Evolutionary conservation across 371 early-diverging fungal species (phyloP).

Genomic region (Chytridium lagenaria): DNA sequence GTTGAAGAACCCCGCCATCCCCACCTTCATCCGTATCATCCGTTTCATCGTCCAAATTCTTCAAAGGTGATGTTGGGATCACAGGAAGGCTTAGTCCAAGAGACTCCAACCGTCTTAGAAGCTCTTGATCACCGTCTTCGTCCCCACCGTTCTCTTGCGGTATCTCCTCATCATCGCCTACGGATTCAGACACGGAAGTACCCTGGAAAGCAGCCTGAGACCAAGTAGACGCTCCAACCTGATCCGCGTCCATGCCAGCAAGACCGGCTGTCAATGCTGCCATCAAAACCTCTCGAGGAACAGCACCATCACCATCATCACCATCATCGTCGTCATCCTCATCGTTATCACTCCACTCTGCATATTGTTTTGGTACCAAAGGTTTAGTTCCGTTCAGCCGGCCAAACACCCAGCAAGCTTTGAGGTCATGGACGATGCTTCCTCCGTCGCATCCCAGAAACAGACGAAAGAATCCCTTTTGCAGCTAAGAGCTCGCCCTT

Average conservation of each 20-base stretch:
- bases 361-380: neutral
- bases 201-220: neutral
- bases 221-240: neutral
- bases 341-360: neutral
- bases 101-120: neutral
- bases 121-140: neutral
- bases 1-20: too few species aligned
- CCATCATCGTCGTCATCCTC: constrained; percentile 8
- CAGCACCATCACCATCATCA: neutral
- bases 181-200: neutral
- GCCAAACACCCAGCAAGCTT: neutral
- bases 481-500: neutral
- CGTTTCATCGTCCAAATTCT: constrained; percentile 1
- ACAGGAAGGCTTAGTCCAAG: neutral
- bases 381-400: neutral
- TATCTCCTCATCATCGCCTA: neutral
- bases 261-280: constrained; percentile 13
- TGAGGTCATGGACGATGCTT: neutral
- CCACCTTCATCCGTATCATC: neutral
- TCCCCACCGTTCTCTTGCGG: neutral
- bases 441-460: too few species aligned
- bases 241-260: constrained; percentile 11
- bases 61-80: constrained; percentile 10
- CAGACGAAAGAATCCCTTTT: neutral
- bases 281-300: constrained; percentile 6